These are phyloP conservation scores for Globisporangium camurandrum DNA, from an alignment of 352 stramenopile species.

Conservation along the genomic window DNA sequence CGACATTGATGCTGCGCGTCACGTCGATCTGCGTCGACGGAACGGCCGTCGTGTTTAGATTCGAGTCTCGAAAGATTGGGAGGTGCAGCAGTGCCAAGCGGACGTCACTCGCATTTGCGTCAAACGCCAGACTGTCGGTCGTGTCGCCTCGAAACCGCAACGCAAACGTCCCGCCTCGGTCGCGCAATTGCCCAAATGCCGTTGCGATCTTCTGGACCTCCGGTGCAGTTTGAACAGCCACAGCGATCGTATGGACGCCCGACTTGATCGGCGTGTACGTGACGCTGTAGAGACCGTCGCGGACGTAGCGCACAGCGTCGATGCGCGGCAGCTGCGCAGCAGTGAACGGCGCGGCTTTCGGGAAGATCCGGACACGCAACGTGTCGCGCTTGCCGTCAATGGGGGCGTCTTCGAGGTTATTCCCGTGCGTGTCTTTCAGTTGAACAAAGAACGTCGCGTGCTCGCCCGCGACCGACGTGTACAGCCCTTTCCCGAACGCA, in stretches of 20 bases:
- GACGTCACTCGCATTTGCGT: constrained; percentile 67
- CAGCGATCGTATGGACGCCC: constrained; percentile 78
- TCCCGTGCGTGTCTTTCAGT: constrained; percentile 79
- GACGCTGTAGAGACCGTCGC: constrained; percentile 79
- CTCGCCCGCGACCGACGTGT: constrained; percentile 41
- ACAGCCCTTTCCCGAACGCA: constrained; percentile 56
- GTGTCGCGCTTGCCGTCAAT: constrained; percentile 18
- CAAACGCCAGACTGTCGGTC: constrained; percentile 66
- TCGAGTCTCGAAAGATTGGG: constrained; percentile 21
- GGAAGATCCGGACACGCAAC: constrained; percentile 47
- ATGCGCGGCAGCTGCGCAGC: constrained; percentile 16
- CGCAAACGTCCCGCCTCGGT: constrained; percentile 79
- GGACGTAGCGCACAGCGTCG: constrained; percentile 43
- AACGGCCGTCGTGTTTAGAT: constrained; percentile 1
- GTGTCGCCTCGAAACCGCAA: constrained; percentile 59
- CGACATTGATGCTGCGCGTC: constrained; percentile 30
- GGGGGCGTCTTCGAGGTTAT: constrained; percentile 55
- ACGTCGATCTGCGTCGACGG: constrained; percentile 33
- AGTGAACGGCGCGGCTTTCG: constrained; percentile 20
- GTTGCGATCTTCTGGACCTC: constrained; percentile 84
- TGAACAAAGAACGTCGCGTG: constrained; percentile 61
- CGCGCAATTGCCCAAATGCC: constrained; percentile 52
- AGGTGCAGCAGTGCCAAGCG: constrained; percentile 59
- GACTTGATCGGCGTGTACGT: constrained; percentile 79
- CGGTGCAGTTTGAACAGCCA: constrained; percentile 65